Evolutionary conservation across 2,329 filamentous ascomycete genomes (phyloP), one percentile per base, ranked within the genome.

Genomic region (Sarocladium strictum): DNA sequence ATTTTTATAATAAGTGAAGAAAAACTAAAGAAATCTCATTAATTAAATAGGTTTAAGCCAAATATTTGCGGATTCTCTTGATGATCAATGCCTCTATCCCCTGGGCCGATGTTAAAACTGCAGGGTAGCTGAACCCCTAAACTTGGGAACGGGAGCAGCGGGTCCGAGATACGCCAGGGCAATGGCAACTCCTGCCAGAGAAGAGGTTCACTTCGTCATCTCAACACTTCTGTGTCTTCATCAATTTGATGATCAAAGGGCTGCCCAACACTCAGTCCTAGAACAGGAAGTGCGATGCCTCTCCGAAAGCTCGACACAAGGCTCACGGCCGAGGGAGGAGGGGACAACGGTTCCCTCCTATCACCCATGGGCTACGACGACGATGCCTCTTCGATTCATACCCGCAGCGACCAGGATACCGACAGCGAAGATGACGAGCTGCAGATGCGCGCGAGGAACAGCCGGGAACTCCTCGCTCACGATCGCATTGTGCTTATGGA

Each of bases 391-490:
- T 88, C 85, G 6, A 71, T 89, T 40, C 80, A 84, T 62, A 84
- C 78, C 62, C 80, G 80, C 58, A 84, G 80, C 72, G 86, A 88
- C 63, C 86, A 89, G 66, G 86, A 90, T 64, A 86, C 83, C 55
- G 87, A 90, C 65, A 88, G 84, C 69, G 86, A 90, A 60, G 87
- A 90, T 67, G 86, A 90, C 66, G 76, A 88, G 63, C 76, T 89
- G 53, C 72, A 87, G 58, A 74, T 78, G 56, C 80, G 79, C 9
- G 84, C 84, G 32, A 80, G 86, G 49, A 88, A 84, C 59, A 89
- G 85, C 64, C 74, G 80, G 54, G 87, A 91, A 66, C 75, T 90
- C 55, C 80, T 83, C 35, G 80, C 82, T 33, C 83, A 87, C 68
- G 87, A 91, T 65, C 76, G 83, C 41, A 77, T 83, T 40, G 84